Percentiles rank a stretch among this genome's conserved stretches.
These are phyloP conservation scores for Pestalotiopsis sp. DNA, from an alignment of 2,329 filamentous ascomycete species.

Conservation along the genomic window DNA sequence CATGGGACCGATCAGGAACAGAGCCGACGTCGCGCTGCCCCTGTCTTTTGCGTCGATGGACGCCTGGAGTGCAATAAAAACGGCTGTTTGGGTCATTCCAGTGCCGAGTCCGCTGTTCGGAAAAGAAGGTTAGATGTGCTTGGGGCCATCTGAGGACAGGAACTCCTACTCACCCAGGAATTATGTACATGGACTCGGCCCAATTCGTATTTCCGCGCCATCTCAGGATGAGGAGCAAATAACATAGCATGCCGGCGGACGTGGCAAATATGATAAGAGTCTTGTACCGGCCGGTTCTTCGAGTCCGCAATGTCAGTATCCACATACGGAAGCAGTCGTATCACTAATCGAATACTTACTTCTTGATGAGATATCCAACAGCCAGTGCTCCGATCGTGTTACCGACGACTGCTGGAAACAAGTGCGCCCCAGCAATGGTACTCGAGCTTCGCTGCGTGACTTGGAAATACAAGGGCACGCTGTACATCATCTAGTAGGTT, in stretches of 20 bases:
- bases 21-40: slow-evolving; percentile 50
- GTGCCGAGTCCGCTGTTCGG: slow-evolving; percentile 49
- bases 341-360: slow-evolving; percentile 27
- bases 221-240: slow-evolving; percentile 53
- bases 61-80: slow-evolving; percentile 52
- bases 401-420: slow-evolving; percentile 69
- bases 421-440: slow-evolving; percentile 59
- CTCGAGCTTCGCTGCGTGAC: slow-evolving; percentile 60
- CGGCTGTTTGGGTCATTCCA: slow-evolving; percentile 45
- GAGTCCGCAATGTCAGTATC: background rate
- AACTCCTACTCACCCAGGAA: slow-evolving; percentile 4
- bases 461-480: slow-evolving; percentile 71
- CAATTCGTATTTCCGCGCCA: slow-evolving; percentile 64
- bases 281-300: slow-evolving; percentile 63
- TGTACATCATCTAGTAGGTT: slow-evolving; percentile 57
- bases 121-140: slow-evolving; percentile 10
- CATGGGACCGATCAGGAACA: slow-evolving; percentile 47
- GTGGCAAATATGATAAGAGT: slow-evolving; percentile 52
- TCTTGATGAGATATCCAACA: slow-evolving; percentile 63
- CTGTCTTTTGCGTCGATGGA: slow-evolving; percentile 46
- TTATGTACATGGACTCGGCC: slow-evolving; percentile 48
- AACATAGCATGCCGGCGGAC: slow-evolving; percentile 50
- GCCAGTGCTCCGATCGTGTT: slow-evolving; percentile 67
- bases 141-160: background rate
- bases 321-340: background rate